phyloP scores from a whole-genome alignment of 345 rosid genomes.

The Salix dunnii region DNA sequence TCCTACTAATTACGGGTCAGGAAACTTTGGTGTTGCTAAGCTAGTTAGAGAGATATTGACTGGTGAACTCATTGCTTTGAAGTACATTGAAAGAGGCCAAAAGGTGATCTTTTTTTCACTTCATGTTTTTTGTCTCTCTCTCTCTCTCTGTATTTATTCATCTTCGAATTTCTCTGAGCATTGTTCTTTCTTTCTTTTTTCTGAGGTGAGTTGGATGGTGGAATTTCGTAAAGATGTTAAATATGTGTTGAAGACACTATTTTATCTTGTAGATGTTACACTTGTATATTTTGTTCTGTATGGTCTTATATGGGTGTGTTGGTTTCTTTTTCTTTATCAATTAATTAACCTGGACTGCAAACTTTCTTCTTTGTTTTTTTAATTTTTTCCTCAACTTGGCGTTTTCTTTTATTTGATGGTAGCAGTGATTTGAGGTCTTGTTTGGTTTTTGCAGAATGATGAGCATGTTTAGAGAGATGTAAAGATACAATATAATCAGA shows the following conservation, averaged over 20 bases:
- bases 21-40: constrained; percentile 32
- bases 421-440: neutral
- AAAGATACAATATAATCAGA: constrained; percentile 22
- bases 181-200: neutral
- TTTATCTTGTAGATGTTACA: no score
- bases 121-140: neutral
- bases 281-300: neutral
- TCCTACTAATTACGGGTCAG: constrained; percentile 9
- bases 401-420: neutral
- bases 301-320: neutral
- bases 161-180: neutral
- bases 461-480: constrained; percentile 27
- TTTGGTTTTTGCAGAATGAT: constrained; percentile 14
- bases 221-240: neutral
- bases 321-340: neutral
- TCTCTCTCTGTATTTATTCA: no score
- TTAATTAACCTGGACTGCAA: neutral
- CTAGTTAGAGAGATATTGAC: constrained; percentile 19
- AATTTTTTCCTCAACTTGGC: neutral
- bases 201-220: neutral
- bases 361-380: neutral
- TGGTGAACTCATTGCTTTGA: constrained; percentile 17
- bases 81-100: constrained; percentile 25
- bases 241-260: no score
- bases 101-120: neutral